phyloP scores from a whole-genome alignment of 177 flowering plant genomes.

The Telopea speciosissima region DNA sequence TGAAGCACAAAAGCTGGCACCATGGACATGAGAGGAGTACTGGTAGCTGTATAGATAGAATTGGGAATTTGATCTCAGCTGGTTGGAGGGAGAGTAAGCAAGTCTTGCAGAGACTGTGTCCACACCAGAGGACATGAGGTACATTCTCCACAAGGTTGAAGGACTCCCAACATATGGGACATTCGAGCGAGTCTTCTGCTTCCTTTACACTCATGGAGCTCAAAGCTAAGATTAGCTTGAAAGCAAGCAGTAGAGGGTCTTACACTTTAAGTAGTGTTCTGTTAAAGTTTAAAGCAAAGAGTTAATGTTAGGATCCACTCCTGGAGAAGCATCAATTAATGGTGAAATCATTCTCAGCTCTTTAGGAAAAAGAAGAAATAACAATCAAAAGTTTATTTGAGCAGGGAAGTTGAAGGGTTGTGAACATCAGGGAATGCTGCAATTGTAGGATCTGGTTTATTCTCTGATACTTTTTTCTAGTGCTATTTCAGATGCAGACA shows the following conservation, averaged over 20 bases:
- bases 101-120: slow-evolving; percentile 59
- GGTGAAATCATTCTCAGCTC: too few species aligned
- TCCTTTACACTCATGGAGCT: slow-evolving; percentile 15
- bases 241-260: neutral
- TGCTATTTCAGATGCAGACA: too few species aligned
- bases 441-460: too few species aligned
- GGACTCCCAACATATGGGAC: slow-evolving; percentile 61
- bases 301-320: neutral
- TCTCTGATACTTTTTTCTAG: too few species aligned
- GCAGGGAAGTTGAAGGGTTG: too few species aligned
- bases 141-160: slow-evolving; percentile 59
- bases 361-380: too few species aligned
- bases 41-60: slow-evolving; percentile 39
- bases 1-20: slow-evolving; percentile 48
- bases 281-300: neutral
- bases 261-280: neutral
- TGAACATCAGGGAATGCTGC: too few species aligned
- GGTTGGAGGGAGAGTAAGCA: slow-evolving; percentile 46
- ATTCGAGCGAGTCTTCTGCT: slow-evolving; percentile 49
- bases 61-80: slow-evolving; percentile 36
- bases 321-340: neutral
- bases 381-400: too few species aligned
- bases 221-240: neutral
- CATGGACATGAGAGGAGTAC: slow-evolving; percentile 64
- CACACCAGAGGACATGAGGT: slow-evolving; percentile 59